Percentiles rank a stretch among this genome's conserved stretches.
Evolutionary conservation across 352 stramenopile genomes (phyloP).

Genomic region (Globisporangium abappressorium): DNA sequence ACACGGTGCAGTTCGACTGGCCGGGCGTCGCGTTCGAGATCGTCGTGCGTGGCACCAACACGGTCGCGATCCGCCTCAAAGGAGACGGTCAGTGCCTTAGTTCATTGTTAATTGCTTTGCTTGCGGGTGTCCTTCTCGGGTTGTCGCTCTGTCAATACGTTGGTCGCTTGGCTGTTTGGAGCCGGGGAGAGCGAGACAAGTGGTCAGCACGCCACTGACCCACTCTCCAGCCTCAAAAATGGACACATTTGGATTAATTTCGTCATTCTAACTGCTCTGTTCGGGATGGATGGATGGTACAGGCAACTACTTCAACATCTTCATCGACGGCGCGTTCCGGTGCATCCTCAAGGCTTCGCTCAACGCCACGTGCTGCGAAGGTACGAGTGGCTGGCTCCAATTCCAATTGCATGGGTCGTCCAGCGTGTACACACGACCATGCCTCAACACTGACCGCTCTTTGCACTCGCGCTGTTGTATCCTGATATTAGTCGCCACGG

Average conservation of each 20-base stretch:
- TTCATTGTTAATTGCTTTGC: not conserved
- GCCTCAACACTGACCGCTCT: not conserved
- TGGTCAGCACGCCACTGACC: conserved; percentile 17
- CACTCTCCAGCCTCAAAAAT: conserved; percentile 15
- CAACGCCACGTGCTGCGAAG: conserved; percentile 76
- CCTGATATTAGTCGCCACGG: conserved; percentile 44
- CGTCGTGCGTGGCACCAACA: conserved; percentile 47
- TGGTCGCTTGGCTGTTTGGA: not conserved
- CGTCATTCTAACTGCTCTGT: not conserved
- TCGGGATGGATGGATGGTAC: not conserved
- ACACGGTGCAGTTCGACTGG: conserved; percentile 88
- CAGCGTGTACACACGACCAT: not conserved
- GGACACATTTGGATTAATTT: not conserved
- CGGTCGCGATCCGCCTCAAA: conserved; percentile 80
- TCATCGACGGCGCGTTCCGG: conserved; percentile 68
- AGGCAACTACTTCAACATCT: conserved; percentile 90
- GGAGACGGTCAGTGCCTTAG: conserved; percentile 53
- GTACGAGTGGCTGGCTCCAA: conserved; percentile 20
- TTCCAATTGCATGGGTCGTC: not conserved
- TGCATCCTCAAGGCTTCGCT: conserved; percentile 79
- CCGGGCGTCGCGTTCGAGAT: conserved; percentile 65
- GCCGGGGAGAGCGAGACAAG: conserved; percentile 9
- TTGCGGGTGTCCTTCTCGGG: not conserved
- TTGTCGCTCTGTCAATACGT: not conserved
- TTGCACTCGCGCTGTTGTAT: not conserved